These are phyloP conservation scores for Microcos paniculata DNA, from an alignment of 345 rosid species.

Conservation along the genomic window DNA sequence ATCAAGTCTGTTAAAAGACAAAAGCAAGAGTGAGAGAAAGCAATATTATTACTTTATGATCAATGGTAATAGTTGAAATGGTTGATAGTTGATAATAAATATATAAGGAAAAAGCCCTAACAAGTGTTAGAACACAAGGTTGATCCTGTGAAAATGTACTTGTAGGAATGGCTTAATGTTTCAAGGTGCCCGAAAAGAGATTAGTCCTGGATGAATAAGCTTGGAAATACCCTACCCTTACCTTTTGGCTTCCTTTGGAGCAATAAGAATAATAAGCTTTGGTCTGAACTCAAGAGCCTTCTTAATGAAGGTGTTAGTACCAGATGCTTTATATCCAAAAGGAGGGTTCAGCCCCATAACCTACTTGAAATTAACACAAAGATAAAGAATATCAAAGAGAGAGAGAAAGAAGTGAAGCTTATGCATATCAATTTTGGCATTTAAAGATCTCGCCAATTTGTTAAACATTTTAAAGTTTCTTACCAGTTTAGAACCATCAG, in stretches of 20 bases:
- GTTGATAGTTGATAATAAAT: not conserved
- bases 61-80: not conserved
- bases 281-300: conserved; percentile 66
- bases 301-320: conserved; percentile 54
- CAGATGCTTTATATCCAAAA: conserved; percentile 60
- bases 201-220: no score
- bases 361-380: conserved; percentile 27
- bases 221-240: no score
- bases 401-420: not conserved
- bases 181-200: no score
- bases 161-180: no score
- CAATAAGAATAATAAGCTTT: conserved; percentile 65
- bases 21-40: not conserved
- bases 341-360: conserved; percentile 82
- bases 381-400: not conserved
- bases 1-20: conserved; percentile 37
- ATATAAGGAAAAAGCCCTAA: not conserved
- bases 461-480: conserved; percentile 15
- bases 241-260: conserved; percentile 60
- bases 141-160: no score
- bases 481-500: conserved; percentile 58
- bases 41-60: no score
- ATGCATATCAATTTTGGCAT: not conserved
- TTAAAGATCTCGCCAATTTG: not conserved
- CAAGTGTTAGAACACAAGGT: no score